Evolutionary conservation across 2,329 filamentous ascomycete genomes (phyloP).

Genomic region (Colletotrichum orchidophilum): DNA sequence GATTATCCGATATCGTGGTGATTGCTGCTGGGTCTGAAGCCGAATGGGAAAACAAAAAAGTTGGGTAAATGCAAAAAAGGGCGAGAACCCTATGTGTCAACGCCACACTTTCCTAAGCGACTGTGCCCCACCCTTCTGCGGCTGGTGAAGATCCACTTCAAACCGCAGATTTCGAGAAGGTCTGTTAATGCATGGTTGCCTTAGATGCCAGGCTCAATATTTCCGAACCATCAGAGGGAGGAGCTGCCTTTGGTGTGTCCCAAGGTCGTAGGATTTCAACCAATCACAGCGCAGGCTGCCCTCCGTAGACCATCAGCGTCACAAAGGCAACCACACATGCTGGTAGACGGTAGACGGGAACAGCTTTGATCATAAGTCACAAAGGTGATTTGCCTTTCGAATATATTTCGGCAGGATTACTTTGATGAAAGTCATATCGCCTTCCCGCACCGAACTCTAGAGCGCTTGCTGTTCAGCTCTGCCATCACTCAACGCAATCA

Average conservation of each 20-base stretch:
- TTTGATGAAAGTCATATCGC: background rate
- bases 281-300: constrained; percentile 19
- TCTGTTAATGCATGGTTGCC: background rate
- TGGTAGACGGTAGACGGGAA: background rate
- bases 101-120: constrained; percentile 20
- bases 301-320: background rate
- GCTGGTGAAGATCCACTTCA: background rate
- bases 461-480: background rate
- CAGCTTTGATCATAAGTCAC: background rate
- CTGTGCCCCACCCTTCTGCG: background rate
- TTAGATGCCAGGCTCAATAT: background rate
- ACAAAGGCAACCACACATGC: constrained; percentile 14
- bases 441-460: background rate
- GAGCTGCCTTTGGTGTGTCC: background rate
- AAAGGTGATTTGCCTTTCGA: background rate
- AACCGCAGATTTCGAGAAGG: background rate
- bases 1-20: constrained; percentile 35
- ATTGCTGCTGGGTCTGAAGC: constrained; percentile 31
- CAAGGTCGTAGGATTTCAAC: background rate
- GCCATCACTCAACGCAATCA: background rate
- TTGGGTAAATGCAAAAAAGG: constrained; percentile 23
- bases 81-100: constrained; percentile 7
- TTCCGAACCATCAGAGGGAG: background rate
- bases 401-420: background rate
- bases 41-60: constrained; percentile 21